These are phyloP conservation scores for Nemania bipapillata DNA, from an alignment of 2,329 filamentous ascomycete species.

Conservation along the genomic window DNA sequence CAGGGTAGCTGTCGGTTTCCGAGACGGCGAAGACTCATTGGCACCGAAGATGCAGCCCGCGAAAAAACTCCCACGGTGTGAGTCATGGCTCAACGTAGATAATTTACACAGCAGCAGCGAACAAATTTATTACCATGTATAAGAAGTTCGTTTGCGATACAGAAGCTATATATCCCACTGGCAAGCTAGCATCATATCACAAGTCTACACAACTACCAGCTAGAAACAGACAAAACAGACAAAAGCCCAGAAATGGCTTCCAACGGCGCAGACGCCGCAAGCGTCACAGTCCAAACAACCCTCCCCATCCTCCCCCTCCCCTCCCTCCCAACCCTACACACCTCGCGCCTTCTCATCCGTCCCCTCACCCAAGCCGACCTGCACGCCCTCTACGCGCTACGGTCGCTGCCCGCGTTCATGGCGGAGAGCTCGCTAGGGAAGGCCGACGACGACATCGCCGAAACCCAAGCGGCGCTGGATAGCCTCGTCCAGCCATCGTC, in stretches of 20 bases:
- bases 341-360: conserved; percentile 45
- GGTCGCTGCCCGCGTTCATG: conserved; percentile 45
- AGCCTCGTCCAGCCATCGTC: conserved; percentile 27
- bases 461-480: conserved; percentile 39
- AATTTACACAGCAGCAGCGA: background rate
- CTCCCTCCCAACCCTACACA: conserved; percentile 37
- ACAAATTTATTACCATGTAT: background rate
- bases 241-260: conserved; percentile 7
- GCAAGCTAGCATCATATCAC: background rate
- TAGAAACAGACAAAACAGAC: background rate
- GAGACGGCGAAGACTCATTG: conserved; percentile 21
- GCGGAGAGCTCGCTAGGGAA: conserved; percentile 39
- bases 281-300: conserved; percentile 39
- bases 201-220: no score
- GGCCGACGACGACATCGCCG: conserved; percentile 41
- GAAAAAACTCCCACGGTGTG: conserved; percentile 21
- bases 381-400: conserved; percentile 37
- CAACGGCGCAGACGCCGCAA: background rate
- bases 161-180: background rate
- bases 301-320: conserved; percentile 43
- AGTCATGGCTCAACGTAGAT: conserved; percentile 31
- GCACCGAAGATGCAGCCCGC: conserved; percentile 3
- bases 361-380: conserved; percentile 42
- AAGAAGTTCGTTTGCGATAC: background rate
- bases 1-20: background rate